A percentile compares a stretch with the other conserved stretches of the same genome.
These are phyloP conservation scores for Xylariaceae sp. DNA, from an alignment of 2,329 filamentous ascomycete species.

Conservation along the genomic window DNA sequence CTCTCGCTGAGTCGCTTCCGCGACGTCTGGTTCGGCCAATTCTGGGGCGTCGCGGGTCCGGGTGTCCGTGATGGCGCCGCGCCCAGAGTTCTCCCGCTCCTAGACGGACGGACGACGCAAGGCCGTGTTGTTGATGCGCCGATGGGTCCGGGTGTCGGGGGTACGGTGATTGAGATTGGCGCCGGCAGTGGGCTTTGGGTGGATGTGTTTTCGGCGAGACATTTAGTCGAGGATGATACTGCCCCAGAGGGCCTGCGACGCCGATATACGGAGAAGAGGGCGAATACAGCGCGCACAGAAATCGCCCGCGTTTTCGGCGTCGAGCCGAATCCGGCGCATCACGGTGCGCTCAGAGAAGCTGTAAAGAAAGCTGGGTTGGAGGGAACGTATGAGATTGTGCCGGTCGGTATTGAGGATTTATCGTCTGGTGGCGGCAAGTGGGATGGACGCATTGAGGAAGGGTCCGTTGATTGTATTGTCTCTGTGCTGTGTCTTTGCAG, in stretches of 20 bases:
- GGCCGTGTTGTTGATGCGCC: constrained; percentile 35
- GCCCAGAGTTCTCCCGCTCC: constrained; percentile 46
- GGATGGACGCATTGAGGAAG: constrained; percentile 43
- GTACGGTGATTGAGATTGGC: constrained; percentile 57
- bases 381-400: constrained; percentile 51
- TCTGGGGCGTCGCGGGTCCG: constrained; percentile 55
- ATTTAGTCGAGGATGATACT: background rate
- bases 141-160: constrained; percentile 38
- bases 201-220: constrained; percentile 40
- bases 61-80: constrained; percentile 40
- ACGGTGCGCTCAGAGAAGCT: constrained; percentile 42
- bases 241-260: background rate
- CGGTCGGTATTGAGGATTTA: constrained; percentile 57
- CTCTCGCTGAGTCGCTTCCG: constrained; percentile 39
- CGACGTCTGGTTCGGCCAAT: constrained; percentile 53
- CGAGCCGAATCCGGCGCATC: constrained; percentile 56
- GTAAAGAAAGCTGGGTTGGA: constrained; percentile 49
- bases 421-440: constrained; percentile 31
- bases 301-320: constrained; percentile 54
- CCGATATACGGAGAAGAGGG: background rate
- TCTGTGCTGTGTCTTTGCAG: constrained; percentile 58
- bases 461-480: constrained; percentile 54
- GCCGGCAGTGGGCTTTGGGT: constrained; percentile 59
- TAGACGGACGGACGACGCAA: constrained; percentile 43
- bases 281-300: constrained; percentile 11